Percentiles rank a stretch among this genome's conserved stretches.
phyloP scores from a whole-genome alignment of 2,329 filamentous ascomycete genomes.

The Pseudopyrenochaeta lycopersici region DNA sequence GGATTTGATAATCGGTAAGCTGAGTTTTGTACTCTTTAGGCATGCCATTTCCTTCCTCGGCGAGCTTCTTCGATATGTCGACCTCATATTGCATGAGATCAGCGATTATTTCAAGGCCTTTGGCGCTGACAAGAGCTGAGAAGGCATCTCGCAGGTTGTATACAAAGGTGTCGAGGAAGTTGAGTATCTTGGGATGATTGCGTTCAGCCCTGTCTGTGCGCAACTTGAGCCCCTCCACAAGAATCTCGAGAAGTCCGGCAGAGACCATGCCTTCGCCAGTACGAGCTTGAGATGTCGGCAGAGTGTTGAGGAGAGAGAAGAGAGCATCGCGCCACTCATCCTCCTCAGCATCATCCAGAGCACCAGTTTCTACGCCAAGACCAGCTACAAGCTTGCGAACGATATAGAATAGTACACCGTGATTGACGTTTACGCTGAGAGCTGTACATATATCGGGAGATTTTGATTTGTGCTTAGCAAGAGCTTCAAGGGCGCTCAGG shows the following conservation, averaged over 20 bases:
- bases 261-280: conserved; percentile 85
- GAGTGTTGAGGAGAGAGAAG: conserved; percentile 84
- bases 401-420: conserved; percentile 92
- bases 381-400: conserved; percentile 89
- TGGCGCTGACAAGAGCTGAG: conserved; percentile 79
- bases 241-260: conserved; percentile 86
- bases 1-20: conserved; percentile 90
- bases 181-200: conserved; percentile 82
- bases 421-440: conserved; percentile 95
- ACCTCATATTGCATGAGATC: conserved; percentile 85
- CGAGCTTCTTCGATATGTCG: conserved; percentile 71
- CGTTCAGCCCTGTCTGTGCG: conserved; percentile 83
- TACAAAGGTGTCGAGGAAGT: conserved; percentile 87
- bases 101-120: conserved; percentile 90
- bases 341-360: conserved; percentile 70
- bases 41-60: conserved; percentile 76
- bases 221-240: conserved; percentile 87
- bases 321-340: conserved; percentile 92
- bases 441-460: conserved; percentile 85
- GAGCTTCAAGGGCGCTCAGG: conserved; percentile 82
- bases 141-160: conserved; percentile 87
- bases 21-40: conserved; percentile 76
- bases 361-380: conserved; percentile 63
- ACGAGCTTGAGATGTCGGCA: conserved; percentile 75
- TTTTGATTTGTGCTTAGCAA: conserved; percentile 80